A percentile compares a stretch with the other conserved stretches of the same genome.
Conservation (phyloP, 768 basidiomycete genomes). For the Stropharia rugosoannulata region DNA sequence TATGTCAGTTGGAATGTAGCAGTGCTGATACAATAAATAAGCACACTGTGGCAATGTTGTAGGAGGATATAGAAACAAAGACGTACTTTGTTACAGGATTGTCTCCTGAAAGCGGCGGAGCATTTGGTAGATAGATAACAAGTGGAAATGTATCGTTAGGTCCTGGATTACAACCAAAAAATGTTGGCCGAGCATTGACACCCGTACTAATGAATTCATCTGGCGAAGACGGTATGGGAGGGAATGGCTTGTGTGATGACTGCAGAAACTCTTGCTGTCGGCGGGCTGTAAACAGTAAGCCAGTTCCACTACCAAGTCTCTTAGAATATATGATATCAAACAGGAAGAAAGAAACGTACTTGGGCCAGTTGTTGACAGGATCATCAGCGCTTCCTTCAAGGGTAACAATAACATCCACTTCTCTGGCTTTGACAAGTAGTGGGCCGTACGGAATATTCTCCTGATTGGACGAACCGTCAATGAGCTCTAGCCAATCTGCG, state of each 20-base stretch:
- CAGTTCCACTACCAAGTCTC: conserved; percentile 46
- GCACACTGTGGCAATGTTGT: neutral
- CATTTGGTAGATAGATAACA: conserved; percentile 74
- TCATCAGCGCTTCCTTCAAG: conserved; percentile 68
- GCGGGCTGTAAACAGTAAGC: conserved; percentile 41
- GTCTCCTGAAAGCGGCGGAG: conserved; percentile 64
- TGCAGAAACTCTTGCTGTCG: conserved; percentile 44
- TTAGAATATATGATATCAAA: neutral
- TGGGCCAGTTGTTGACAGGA: conserved; percentile 57
- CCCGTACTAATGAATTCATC: conserved; percentile 57
- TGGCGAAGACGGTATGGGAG: conserved; percentile 55
- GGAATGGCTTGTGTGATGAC: conserved; percentile 58
- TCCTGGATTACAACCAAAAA: conserved; percentile 75
- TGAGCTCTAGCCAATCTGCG: conserved; percentile 54
- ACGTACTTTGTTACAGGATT: conserved; percentile 65
- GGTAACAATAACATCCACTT: conserved; percentile 73
- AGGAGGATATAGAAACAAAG: neutral
- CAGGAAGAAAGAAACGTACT: conserved; percentile 40
- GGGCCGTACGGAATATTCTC: conserved; percentile 75
- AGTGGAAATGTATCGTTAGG: conserved; percentile 59
- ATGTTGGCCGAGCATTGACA: conserved; percentile 67
- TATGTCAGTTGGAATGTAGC: conserved; percentile 63
- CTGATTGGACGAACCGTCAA: conserved; percentile 69
- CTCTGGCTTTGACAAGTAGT: conserved; percentile 66
- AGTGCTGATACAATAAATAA: conserved; percentile 36